A percentile compares a stretch with the other conserved stretches of the same genome.
phyloP scores from a whole-genome alignment of 805 yeast genomes.

The Barnettozyma botsteinii region DNA sequence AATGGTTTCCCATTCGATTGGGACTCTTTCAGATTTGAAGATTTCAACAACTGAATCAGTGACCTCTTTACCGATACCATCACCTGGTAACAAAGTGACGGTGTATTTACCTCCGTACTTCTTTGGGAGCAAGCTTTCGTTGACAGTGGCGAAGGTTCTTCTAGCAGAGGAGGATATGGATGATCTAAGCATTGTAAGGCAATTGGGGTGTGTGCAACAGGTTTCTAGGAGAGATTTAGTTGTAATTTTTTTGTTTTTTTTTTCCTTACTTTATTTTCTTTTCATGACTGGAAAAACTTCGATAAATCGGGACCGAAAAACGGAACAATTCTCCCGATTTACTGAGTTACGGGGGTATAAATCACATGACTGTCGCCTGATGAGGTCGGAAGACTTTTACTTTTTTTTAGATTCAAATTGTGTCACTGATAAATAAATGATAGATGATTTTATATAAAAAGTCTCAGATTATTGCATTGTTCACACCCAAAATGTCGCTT shows the following conservation, averaged over 20 bases:
- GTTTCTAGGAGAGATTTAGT: too few relatives aligned
- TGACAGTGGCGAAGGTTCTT: conserved; percentile 47
- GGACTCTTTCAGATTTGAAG: conserved; percentile 81
- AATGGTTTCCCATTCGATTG: conserved; percentile 88
- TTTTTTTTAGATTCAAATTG: too few relatives aligned
- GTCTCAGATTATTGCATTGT: too few relatives aligned
- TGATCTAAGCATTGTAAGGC: conserved; percentile 28
- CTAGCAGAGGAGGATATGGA: conserved; percentile 19
- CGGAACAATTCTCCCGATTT: too few relatives aligned
- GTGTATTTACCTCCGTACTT: conserved; percentile 93
- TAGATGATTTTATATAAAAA: too few relatives aligned
- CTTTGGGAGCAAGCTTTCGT: conserved; percentile 70
- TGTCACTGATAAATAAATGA: too few relatives aligned
- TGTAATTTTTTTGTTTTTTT: not conserved
- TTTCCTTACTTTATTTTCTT: not conserved
- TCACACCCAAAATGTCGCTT: conserved; percentile 13
- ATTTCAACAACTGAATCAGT: conserved; percentile 89
- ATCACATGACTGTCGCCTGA: too few relatives aligned
- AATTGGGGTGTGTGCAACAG: not conserved
- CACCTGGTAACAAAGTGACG: conserved; percentile 95
- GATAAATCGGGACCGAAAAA: too few relatives aligned
- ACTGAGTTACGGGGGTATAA: too few relatives aligned
- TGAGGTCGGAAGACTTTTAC: too few relatives aligned
- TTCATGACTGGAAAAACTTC: too few relatives aligned
- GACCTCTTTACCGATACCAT: conserved; percentile 95